Conservation (phyloP, 768 basidiomycete genomes). For the Hemileccinum rubropunctum region DNA sequence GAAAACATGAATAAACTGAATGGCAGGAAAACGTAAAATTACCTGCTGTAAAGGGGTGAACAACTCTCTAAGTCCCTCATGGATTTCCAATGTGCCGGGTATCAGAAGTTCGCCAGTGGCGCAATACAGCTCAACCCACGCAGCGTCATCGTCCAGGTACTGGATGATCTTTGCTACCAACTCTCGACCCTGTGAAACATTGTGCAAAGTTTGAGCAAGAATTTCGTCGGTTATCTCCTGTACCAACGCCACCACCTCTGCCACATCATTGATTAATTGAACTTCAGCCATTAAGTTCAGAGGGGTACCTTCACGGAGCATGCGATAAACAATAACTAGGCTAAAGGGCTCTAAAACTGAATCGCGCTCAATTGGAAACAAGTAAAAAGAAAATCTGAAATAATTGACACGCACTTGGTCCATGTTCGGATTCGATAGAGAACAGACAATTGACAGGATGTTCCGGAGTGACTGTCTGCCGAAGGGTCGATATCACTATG, state of each 20-base stretch:
- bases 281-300: background rate
- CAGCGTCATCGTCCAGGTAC: slow-evolving; percentile 57
- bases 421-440: slow-evolving; percentile 61
- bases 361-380: slow-evolving; percentile 1
- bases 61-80: slow-evolving; percentile 26
- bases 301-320: slow-evolving; percentile 73
- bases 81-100: slow-evolving; percentile 37
- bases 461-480: slow-evolving; percentile 72
- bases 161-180: slow-evolving; percentile 51
- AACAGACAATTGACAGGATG: slow-evolving; percentile 82
- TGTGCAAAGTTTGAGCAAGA: slow-evolving; percentile 35
- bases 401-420: slow-evolving; percentile 46
- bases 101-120: slow-evolving; percentile 68
- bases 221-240: slow-evolving; percentile 46
- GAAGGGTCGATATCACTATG: background rate
- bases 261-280: slow-evolving; percentile 6
- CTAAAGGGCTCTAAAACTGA: slow-evolving; percentile 61
- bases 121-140: slow-evolving; percentile 69
- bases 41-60: slow-evolving; percentile 35
- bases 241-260: slow-evolving; percentile 70
- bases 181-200: slow-evolving; percentile 37
- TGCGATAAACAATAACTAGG: slow-evolving; percentile 71
- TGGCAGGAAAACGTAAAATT: slow-evolving; percentile 4
- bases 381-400: slow-evolving; percentile 1
- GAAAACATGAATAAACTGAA: slow-evolving; percentile 30